Evolutionary conservation across 23 red algal species (phyloP), one percentile per base, ranked within the genome.

Genomic region (Rhodosorus marinus): DNA sequence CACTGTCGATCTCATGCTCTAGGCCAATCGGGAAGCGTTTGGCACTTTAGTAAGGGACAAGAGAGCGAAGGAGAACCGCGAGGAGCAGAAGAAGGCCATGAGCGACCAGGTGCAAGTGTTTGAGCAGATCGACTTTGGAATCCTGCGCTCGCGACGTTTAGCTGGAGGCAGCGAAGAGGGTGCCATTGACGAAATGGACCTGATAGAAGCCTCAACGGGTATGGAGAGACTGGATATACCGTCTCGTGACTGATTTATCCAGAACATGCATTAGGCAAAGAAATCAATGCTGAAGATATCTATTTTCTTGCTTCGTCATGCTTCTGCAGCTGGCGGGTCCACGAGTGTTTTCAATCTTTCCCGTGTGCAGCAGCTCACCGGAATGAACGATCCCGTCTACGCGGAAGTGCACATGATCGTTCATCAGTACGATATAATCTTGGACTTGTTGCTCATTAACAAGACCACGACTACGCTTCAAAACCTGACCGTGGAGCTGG

Each of bases 401-500:
- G 90, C 77, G 20, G 90, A 98, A 58, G 90, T 80, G 2, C 90
- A 98, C 26, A 69, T 98, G 9, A 47, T 64, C 41, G 72, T 84
- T 9, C 73, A 98, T 35, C 70, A 83, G 70, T 98, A 80, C 52
- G 90, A 98, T 31, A 98, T 98, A 33, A 78, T 98, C 28, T 56
- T 98, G 26, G 90, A 98, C 41, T 64, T 98, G 14, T 23, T 79
- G 26, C 51, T 98, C 21, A 49, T 84, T 20, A 98, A 98, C 51
- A 72, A 75, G 26, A 98, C 79, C 6, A 62, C 63, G 5, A 57
- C 81, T 28, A 83, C 77, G 20, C 46, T 98, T 21, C 79, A 85
- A 43, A 85, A 83, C 60, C 38, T 98, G 20, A 80, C 71, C 4
- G 47, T 98, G 29, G 90, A 98, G 55, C 57, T 98, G 31, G 77